Percentiles rank a stretch among this genome's conserved stretches.
phyloP scores from a whole-genome alignment of 1,284 basidiomycete genomes.

The Pisolithus thermaeus region DNA sequence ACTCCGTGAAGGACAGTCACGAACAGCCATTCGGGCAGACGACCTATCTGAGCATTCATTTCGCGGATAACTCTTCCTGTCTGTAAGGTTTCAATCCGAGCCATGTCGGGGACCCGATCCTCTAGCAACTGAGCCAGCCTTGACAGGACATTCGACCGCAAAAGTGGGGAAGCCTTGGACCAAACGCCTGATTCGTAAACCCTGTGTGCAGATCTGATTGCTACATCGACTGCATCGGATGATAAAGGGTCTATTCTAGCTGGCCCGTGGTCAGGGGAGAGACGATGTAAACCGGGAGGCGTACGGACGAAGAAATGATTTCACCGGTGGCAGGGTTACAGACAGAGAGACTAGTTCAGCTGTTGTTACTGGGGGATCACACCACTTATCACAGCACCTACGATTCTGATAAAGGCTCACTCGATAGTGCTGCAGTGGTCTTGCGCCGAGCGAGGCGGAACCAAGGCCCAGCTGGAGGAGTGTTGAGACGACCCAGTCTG shows the following conservation, averaged over 20 bases:
- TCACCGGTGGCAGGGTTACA: slow-evolving; percentile 54
- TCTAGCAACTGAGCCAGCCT: slow-evolving; percentile 59
- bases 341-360: neutral
- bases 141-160: slow-evolving; percentile 61
- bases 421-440: neutral
- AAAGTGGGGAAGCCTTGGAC: slow-evolving; percentile 52
- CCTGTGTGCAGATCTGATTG: slow-evolving; percentile 51
- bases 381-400: neutral
- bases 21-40: slow-evolving; percentile 79
- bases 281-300: neutral
- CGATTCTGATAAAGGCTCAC: neutral
- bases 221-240: slow-evolving; percentile 42
- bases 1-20: slow-evolving; percentile 22
- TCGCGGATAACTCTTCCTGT: slow-evolving; percentile 73
- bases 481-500: neutral
- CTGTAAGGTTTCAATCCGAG: slow-evolving; percentile 65
- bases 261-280: slow-evolving; percentile 5
- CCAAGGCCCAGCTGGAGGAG: neutral
- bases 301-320: slow-evolving; percentile 50
- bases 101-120: slow-evolving; percentile 50
- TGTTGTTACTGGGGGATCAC: neutral
- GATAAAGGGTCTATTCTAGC: slow-evolving; percentile 38
- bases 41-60: slow-evolving; percentile 68
- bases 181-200: slow-evolving; percentile 62
- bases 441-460: neutral